A percentile compares a stretch with the other conserved stretches of the same genome.
Conservation (phyloP, 73 alveolate genomes). For the Paramecium pentaurelia region DNA sequence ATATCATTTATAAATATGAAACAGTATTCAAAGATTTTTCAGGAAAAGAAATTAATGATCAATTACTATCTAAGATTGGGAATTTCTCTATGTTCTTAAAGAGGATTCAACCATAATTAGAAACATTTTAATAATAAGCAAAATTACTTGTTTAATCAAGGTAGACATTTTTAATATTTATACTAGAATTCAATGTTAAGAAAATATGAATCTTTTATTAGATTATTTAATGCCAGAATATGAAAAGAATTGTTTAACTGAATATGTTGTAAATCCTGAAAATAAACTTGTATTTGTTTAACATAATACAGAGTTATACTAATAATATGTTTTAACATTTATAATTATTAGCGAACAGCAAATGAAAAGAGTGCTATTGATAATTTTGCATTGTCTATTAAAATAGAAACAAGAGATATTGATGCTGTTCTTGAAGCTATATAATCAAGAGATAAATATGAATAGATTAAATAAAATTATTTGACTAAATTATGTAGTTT, state of each 20-base stretch:
- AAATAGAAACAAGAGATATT: slow-evolving; percentile 28
- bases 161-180: not conserved
- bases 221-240: slow-evolving; percentile 57
- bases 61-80: slow-evolving; percentile 24
- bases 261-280: slow-evolving; percentile 50
- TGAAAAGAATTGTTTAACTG: slow-evolving; percentile 62
- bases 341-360: not conserved
- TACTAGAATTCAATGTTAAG: not conserved
- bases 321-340: not conserved
- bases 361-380: slow-evolving; percentile 7
- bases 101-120: slow-evolving; percentile 39
- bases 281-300: slow-evolving; percentile 28
- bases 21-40: slow-evolving; percentile 5
- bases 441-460: not conserved
- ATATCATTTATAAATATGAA: slow-evolving; percentile 48
- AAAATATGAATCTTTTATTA: slow-evolving; percentile 51
- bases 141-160: not conserved
- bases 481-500: slow-evolving; percentile 29
- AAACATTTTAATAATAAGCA: not conserved
- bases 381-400: not conserved
- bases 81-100: not conserved
- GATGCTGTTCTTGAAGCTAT: slow-evolving; percentile 6
- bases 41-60: slow-evolving; percentile 56
- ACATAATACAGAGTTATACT: not conserved
- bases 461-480: not conserved